Conservation (phyloP, 352 stramenopile genomes). For the Pythium brachiatum region DNA sequence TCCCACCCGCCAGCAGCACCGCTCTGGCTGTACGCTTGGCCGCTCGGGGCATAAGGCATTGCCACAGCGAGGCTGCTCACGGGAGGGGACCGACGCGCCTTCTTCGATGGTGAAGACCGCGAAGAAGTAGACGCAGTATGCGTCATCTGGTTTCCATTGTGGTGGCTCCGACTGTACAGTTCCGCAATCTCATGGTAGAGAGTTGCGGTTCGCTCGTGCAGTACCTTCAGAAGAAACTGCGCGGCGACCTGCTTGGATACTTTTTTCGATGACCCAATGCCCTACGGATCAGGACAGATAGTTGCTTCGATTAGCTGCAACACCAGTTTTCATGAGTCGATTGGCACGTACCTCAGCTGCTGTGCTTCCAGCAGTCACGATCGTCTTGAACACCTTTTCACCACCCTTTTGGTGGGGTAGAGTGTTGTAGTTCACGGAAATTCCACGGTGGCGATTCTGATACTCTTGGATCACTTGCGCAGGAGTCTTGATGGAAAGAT, state of each 20-base stretch:
- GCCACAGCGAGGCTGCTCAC: not conserved
- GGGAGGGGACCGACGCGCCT: slow-evolving; percentile 17
- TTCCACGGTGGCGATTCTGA: slow-evolving; percentile 73
- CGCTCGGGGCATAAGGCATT: not conserved
- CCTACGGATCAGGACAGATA: slow-evolving; percentile 27
- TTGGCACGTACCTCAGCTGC: slow-evolving; percentile 63
- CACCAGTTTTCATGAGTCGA: not conserved
- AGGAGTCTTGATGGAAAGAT: slow-evolving; percentile 77
- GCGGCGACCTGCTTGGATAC: slow-evolving; percentile 77
- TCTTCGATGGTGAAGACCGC: slow-evolving; percentile 20
- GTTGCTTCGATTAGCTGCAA: not conserved
- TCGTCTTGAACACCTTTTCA: slow-evolving; percentile 78
- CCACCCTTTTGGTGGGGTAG: slow-evolving; percentile 47
- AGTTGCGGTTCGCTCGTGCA: slow-evolving; percentile 50
- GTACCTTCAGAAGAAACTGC: slow-evolving; percentile 61
- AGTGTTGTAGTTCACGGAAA: slow-evolving; percentile 84
- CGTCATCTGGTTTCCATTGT: slow-evolving; percentile 26
- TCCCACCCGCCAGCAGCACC: slow-evolving; percentile 12
- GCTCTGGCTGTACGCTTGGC: slow-evolving; percentile 5
- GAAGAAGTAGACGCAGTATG: not conserved
- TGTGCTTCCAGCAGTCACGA: slow-evolving; percentile 62
- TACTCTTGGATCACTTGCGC: slow-evolving; percentile 87
- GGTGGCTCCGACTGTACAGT: slow-evolving; percentile 59
- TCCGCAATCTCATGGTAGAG: slow-evolving; percentile 69
- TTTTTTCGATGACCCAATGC: slow-evolving; percentile 75